Base-by-base conservation (phyloP, 768 basidiomycete species). In the Tulasnella sp. region DNA sequence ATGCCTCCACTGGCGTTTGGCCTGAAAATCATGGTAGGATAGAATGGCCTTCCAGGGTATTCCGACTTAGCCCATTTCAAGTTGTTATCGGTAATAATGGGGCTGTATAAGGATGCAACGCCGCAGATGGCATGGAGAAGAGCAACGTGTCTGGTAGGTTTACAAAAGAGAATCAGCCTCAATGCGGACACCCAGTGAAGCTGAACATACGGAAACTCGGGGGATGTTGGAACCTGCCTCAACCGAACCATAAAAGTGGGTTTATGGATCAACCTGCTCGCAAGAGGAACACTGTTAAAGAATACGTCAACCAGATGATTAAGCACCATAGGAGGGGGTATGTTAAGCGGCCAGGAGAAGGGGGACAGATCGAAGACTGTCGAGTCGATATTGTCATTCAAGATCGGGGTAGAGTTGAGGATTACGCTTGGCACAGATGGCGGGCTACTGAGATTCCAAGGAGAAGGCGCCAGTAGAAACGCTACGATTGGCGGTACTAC, bases 111-210 rank as follows among this genome's bases (percentile, higher is more conserved):
- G 7, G 78, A 79, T 5, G 79, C 79, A 7, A 79, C 2, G 0
- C 67, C 78, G 78, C 79, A 79, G 6, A 79, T 79, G 3, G 79
- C 79, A 42, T 79, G 79, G 6, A 79, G 70, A 29, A 79, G 69
- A 13, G 78, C 13, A 5, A 72, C 39, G 39, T 76, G 75, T 39
- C 75, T 76, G 29, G 23, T 51, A n/a, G 51, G 23, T 7, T 35
- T 5, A 23, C 2, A 13, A 74, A 55, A 42, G 9, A 48, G 7
- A 48, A 44, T 39, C 46, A 35, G 46, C 18, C 26, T 23, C 16
- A 11, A 13, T 7, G 16, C 10, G 20, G 15, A n/a, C n/a, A 18
- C 35, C 13, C 10, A 35, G 20, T 15, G 51, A 48, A 44, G 1
- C 23, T 5, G 51, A 73, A 46, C 75, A 9, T 46, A 48, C 29